Evolutionary conservation across 2,329 filamentous ascomycete species (phyloP).

Genomic region (Teratosphaeria nubilosa): DNA sequence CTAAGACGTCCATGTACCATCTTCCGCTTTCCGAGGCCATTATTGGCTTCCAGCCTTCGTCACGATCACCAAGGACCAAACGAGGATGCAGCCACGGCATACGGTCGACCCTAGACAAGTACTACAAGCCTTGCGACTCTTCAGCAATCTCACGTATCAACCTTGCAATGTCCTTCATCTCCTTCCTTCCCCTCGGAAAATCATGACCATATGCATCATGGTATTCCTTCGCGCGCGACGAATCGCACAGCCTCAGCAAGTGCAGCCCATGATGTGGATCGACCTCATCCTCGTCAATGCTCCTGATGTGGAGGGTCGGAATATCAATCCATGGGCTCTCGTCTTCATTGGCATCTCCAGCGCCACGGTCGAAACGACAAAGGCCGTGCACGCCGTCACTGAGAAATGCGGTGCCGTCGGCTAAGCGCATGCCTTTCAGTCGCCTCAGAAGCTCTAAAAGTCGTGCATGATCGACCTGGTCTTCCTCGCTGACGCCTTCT

Average conservation of each 20-base stretch:
- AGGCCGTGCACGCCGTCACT: constrained; percentile 6
- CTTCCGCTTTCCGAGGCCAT: too few species aligned
- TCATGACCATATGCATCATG: constrained; percentile 9
- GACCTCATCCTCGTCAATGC: constrained; percentile 5
- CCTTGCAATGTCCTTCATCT: constrained; percentile 7
- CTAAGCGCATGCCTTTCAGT: constrained; percentile 4
- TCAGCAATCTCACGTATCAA: constrained; percentile 6
- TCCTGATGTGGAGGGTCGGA: constrained; percentile 7
- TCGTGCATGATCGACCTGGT: constrained; percentile 6
- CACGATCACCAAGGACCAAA: too few species aligned
- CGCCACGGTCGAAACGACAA: constrained; percentile 1
- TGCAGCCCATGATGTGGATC: constrained; percentile 10
- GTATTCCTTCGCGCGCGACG: constrained; percentile 2
- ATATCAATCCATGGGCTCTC: constrained; percentile 5
- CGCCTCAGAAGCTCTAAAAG: constrained; percentile 1
- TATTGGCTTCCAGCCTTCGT: too few species aligned
- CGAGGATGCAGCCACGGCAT: not conserved
- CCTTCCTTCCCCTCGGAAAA: constrained; percentile 5
- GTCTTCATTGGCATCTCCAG: not conserved
- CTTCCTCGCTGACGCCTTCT: constrained; percentile 7
- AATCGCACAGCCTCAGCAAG: constrained; percentile 7
- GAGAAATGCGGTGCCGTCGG: constrained; percentile 7
- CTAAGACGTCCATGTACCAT: too few species aligned
- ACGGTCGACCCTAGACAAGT: not conserved
- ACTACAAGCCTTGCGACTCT: not conserved